These are phyloP conservation scores for Rhypophila decipiens DNA, from an alignment of 495 filamentous ascomycete species.

Conservation along the genomic window DNA sequence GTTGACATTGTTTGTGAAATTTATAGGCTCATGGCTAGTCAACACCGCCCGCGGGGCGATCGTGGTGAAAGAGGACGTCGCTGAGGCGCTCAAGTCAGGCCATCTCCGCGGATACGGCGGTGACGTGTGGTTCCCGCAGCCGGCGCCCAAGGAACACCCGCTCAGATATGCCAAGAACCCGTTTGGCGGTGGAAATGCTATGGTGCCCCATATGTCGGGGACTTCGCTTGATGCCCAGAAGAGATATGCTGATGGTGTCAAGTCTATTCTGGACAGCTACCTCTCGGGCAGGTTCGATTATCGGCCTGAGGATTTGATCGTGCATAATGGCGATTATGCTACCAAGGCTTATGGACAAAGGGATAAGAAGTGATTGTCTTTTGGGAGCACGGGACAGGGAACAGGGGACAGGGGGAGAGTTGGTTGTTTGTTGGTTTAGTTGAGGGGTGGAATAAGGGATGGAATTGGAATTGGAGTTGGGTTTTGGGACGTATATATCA, in stretches of 20 bases:
- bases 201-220: slow-evolving; percentile 97
- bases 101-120: slow-evolving; percentile 97
- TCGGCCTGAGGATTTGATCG: slow-evolving; percentile 84
- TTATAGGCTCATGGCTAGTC: slow-evolving; percentile 91
- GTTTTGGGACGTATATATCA: too few relatives aligned
- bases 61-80: slow-evolving; percentile 98
- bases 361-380: too few relatives aligned
- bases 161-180: slow-evolving; percentile 91
- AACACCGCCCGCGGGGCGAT: slow-evolving; percentile 99
- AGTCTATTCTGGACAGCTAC: slow-evolving; percentile 87
- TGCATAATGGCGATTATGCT: slow-evolving; percentile 85
- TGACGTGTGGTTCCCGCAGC: slow-evolving; percentile 80
- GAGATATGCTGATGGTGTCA: slow-evolving; percentile 84
- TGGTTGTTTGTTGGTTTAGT: too few relatives aligned
- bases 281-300: slow-evolving; percentile 83
- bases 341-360: slow-evolving; percentile 93
- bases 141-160: slow-evolving; percentile 88
- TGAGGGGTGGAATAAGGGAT: too few relatives aligned
- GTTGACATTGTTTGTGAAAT: too few relatives aligned
- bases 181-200: slow-evolving; percentile 95
- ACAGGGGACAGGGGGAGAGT: too few relatives aligned
- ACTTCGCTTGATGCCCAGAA: slow-evolving; percentile 96
- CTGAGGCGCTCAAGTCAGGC: slow-evolving; percentile 83
- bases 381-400: too few relatives aligned
- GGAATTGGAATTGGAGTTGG: too few relatives aligned